Conservation (phyloP, 768 basidiomycete genomes). For the Boletus eberwhitei region DNA sequence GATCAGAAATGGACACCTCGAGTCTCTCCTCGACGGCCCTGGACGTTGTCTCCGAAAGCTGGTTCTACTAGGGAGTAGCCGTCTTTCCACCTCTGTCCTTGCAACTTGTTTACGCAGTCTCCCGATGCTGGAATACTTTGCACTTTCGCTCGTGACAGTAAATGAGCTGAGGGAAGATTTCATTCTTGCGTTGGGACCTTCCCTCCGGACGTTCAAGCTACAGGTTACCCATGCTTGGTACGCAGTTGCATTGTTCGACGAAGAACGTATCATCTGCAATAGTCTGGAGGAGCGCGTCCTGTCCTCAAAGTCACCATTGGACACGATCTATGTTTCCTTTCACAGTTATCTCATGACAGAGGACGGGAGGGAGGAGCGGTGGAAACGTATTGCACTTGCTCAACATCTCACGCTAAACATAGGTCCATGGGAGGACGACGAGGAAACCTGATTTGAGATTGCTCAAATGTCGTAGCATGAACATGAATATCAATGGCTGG, state of each 20-base stretch:
- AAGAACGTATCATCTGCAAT: conserved; percentile 33
- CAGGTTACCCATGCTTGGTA: conserved; percentile 36
- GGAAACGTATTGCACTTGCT: conserved; percentile 25
- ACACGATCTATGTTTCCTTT: conserved; percentile 17
- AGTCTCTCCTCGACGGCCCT: conserved; percentile 25
- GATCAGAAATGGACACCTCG: conserved; percentile 34
- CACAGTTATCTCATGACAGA: conserved; percentile 19
- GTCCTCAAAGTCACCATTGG: conserved; percentile 3
- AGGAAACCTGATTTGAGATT: conserved; percentile 5
- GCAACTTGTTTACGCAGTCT: conserved; percentile 29
- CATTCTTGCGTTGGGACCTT: conserved; percentile 28
- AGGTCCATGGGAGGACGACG: conserved; percentile 30
- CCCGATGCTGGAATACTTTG: conserved; percentile 33
- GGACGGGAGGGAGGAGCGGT: conserved; percentile 22
- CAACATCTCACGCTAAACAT: conserved; percentile 20
- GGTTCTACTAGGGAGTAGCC: conserved; percentile 35
- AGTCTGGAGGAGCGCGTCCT: conserved; percentile 27
- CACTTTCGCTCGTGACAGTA: conserved; percentile 35
- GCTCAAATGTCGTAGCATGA: neutral
- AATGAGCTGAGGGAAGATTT: conserved; percentile 34
- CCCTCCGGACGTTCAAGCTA: conserved; percentile 34
- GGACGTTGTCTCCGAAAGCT: conserved; percentile 29
- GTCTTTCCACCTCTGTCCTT: conserved; percentile 30
- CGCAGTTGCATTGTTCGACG: conserved; percentile 25
- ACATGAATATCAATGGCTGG: neutral